phyloP scores from a whole-genome alignment of 2,329 filamentous ascomycete species.

The Nemania sp. region DNA sequence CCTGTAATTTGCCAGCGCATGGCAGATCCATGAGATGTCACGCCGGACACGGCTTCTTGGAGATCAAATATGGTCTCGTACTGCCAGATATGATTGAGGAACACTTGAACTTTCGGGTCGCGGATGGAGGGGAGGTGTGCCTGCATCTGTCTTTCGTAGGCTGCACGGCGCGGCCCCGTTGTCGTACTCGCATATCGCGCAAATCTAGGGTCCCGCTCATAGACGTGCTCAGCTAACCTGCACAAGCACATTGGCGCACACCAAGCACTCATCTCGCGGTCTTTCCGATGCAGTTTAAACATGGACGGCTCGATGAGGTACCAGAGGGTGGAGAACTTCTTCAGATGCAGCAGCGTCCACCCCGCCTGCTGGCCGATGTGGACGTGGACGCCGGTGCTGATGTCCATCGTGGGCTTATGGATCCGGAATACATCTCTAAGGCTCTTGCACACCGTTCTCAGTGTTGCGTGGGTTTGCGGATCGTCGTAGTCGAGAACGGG shows the following conservation, averaged over 20 bases:
- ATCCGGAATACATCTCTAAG: slow-evolving; percentile 28
- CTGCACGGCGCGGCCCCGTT: background rate
- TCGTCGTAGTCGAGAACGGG: slow-evolving; percentile 27
- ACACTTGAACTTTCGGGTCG: background rate
- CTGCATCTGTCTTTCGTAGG: slow-evolving; percentile 1
- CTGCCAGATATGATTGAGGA: slow-evolving; percentile 9
- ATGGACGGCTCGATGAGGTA: slow-evolving; percentile 21
- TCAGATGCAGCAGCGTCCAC: slow-evolving; percentile 30
- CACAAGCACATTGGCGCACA: background rate
- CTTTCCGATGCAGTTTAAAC: slow-evolving; percentile 24
- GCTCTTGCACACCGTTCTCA: slow-evolving; percentile 19
- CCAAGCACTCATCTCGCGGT: slow-evolving; percentile 2
- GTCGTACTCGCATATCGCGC: background rate
- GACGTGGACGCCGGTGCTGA: slow-evolving; percentile 21
- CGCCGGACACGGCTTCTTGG: background rate
- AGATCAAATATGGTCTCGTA: slow-evolving; percentile 13
- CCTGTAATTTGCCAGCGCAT: slow-evolving; percentile 17
- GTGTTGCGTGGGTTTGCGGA: background rate
- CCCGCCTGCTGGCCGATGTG: slow-evolving; percentile 30
- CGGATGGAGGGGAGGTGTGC: background rate
- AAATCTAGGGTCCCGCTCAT: background rate
- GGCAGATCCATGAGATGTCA: rapidly evolving
- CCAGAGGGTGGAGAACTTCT: slow-evolving; percentile 32
- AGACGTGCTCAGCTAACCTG: background rate
- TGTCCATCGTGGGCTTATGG: slow-evolving; percentile 28